Evolutionary conservation across 176 grass and related monocot genomes (phyloP).

Genomic region (Pontederia crassipes): DNA sequence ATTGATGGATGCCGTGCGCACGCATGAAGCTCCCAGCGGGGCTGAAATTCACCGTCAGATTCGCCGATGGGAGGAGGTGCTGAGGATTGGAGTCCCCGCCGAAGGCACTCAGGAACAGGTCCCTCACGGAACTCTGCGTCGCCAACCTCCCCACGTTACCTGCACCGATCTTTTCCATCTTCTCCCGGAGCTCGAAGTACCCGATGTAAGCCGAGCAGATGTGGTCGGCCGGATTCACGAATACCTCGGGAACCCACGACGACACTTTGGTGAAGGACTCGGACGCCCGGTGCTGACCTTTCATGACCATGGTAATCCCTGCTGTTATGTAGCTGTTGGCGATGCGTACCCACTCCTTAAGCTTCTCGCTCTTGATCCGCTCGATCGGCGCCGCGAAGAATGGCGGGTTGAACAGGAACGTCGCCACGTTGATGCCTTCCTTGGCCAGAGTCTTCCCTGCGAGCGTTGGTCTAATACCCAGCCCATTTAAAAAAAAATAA

Average conservation of each 20-base stretch:
- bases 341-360: slow-evolving; percentile 46
- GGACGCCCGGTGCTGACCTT: background rate
- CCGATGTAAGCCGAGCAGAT: slow-evolving; percentile 61
- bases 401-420: slow-evolving; percentile 72
- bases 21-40: slow-evolving; percentile 36
- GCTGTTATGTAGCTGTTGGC: slow-evolving; percentile 40
- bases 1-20: slow-evolving; percentile 73
- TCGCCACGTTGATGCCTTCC: slow-evolving; percentile 22
- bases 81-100: slow-evolving; percentile 33
- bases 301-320: slow-evolving; percentile 23
- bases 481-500: too few relatives aligned
- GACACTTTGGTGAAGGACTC: slow-evolving; percentile 38
- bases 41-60: slow-evolving; percentile 44
- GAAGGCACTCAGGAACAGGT: slow-evolving; percentile 42
- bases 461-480: too few relatives aligned
- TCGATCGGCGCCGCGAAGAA: slow-evolving; percentile 46
- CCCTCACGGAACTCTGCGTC: slow-evolving; percentile 47
- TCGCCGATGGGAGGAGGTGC: slow-evolving; percentile 53
- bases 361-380: slow-evolving; percentile 31
- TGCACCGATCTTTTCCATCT: slow-evolving; percentile 58
- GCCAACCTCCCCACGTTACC: slow-evolving; percentile 41
- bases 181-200: slow-evolving; percentile 56
- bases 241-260: slow-evolving; percentile 48
- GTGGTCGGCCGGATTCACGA: slow-evolving; percentile 48
- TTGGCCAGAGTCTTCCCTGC: slow-evolving; percentile 42